These are phyloP conservation scores for Boletellus emodensis DNA, from an alignment of 768 basidiomycete species.

Conservation along the genomic window DNA sequence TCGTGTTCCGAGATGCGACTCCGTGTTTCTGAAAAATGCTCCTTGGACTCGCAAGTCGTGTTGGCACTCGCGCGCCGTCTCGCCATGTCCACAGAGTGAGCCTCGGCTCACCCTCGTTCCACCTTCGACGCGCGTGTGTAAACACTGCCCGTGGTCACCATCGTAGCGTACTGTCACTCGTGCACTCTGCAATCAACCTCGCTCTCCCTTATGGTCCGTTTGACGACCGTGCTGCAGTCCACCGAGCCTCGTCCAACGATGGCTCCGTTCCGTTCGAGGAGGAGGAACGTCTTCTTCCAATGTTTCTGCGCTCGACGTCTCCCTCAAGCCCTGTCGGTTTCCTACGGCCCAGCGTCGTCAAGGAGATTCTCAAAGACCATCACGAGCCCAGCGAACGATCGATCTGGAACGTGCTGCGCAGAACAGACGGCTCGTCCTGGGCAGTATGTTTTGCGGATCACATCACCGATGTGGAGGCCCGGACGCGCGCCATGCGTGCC, in stretches of 20 bases:
- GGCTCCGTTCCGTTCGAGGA: constrained; percentile 4
- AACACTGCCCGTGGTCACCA: not conserved
- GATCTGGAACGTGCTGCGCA: constrained; percentile 18
- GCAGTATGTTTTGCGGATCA: constrained; percentile 19
- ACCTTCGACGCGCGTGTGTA: not conserved
- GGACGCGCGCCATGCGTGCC: constrained; percentile 11
- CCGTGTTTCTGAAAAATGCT: not conserved
- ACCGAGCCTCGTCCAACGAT: constrained; percentile 21
- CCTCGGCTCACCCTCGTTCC: not conserved
- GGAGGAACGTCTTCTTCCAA: constrained; percentile 21
- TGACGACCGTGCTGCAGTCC: constrained; percentile 4
- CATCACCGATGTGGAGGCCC: constrained; percentile 9
- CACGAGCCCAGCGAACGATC: constrained; percentile 3
- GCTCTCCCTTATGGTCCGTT: constrained; percentile 24
- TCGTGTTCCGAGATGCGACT: not conserved
- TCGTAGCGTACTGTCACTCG: constrained; percentile 19
- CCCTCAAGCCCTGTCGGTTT: constrained; percentile 19
- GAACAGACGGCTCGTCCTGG: constrained; percentile 14
- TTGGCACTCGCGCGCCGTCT: not conserved
- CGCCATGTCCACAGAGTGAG: not conserved
- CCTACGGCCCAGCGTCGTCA: constrained; percentile 11
- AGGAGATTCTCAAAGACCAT: constrained; percentile 12
- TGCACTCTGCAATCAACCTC: constrained; percentile 26
- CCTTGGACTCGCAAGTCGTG: not conserved
- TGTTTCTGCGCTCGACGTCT: constrained; percentile 14